phyloP scores from a whole-genome alignment of 768 basidiomycete species.

The Tremella yokohamensis region DNA sequence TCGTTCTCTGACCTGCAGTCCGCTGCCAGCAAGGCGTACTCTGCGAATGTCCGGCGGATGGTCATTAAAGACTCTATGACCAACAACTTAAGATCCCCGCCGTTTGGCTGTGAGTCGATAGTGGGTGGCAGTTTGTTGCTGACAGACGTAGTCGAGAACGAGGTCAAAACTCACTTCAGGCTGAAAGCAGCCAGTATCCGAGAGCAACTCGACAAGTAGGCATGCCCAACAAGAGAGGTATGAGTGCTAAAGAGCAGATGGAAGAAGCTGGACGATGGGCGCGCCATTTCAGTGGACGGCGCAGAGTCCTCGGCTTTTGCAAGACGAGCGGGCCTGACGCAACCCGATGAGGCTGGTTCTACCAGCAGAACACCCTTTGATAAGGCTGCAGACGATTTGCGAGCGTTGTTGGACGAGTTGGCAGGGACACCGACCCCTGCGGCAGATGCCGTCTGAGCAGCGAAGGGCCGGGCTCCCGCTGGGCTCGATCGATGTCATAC shows the following conservation, averaged over 20 bases:
- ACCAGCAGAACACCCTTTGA: conserved; percentile 14
- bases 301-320: not conserved
- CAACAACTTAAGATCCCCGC: conserved; percentile 36
- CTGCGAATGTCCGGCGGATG: conserved; percentile 86
- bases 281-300: conserved; percentile 50
- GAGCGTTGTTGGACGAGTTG: conserved; percentile 23
- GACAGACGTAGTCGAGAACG: conserved; percentile 60
- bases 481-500: too few relatives aligned
- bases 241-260: conserved; percentile 14
- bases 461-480: too few relatives aligned
- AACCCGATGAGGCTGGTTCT: not conserved
- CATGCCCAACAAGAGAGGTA: not conserved
- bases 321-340: not conserved
- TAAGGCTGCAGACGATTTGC: conserved; percentile 13
- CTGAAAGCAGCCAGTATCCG: conserved; percentile 70
- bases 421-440: not conserved
- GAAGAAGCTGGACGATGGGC: conserved; percentile 66
- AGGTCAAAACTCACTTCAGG: conserved; percentile 86
- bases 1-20: conserved; percentile 19
- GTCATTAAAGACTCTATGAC: conserved; percentile 71
- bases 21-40: conserved; percentile 40
- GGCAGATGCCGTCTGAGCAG: too few relatives aligned
- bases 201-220: conserved; percentile 75
- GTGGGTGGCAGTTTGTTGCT: not conserved
- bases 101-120: conserved; percentile 33